These are phyloP conservation scores for Penicillium coffeae DNA, from an alignment of 495 filamentous ascomycete genomes.

Conservation along the genomic window DNA sequence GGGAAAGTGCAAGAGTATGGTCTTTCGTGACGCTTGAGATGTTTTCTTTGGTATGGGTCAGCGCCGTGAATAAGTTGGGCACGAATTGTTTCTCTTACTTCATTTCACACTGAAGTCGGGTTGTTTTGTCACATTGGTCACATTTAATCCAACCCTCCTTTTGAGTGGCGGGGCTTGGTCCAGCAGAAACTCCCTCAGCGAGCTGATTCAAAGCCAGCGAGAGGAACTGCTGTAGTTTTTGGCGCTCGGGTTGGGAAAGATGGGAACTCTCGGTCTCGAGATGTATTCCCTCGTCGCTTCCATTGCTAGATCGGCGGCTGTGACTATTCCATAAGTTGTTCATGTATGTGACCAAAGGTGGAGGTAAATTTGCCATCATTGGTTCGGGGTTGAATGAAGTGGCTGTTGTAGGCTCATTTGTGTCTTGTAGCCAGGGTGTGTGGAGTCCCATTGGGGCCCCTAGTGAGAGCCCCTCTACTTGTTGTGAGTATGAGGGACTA, in stretches of 20 bases:
- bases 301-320: conserved; percentile 22
- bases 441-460: not conserved
- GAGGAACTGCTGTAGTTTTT: conserved; percentile 35
- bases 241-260: conserved; percentile 29
- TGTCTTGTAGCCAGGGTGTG: not conserved
- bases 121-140: conserved; percentile 50
- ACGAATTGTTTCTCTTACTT: conserved; percentile 49
- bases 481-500: not conserved
- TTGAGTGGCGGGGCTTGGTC: conserved; percentile 18
- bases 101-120: conserved; percentile 62
- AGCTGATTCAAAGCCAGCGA: conserved; percentile 30
- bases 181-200: conserved; percentile 14
- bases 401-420: not conserved
- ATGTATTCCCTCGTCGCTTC: conserved; percentile 25
- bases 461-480: not conserved
- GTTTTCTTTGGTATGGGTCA: conserved; percentile 59
- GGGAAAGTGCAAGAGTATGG: conserved; percentile 85
- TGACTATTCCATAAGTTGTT: conserved; percentile 35
- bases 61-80: not conserved
- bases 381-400: conserved; percentile 18
- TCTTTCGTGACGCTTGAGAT: conserved; percentile 78
- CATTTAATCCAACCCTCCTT: conserved; percentile 48
- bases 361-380: conserved; percentile 30
- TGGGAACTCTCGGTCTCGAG: conserved; percentile 16
- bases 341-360: conserved; percentile 36